Conservation (phyloP, 2,329 filamentous ascomycete genomes). For the Penicillium freii region DNA sequence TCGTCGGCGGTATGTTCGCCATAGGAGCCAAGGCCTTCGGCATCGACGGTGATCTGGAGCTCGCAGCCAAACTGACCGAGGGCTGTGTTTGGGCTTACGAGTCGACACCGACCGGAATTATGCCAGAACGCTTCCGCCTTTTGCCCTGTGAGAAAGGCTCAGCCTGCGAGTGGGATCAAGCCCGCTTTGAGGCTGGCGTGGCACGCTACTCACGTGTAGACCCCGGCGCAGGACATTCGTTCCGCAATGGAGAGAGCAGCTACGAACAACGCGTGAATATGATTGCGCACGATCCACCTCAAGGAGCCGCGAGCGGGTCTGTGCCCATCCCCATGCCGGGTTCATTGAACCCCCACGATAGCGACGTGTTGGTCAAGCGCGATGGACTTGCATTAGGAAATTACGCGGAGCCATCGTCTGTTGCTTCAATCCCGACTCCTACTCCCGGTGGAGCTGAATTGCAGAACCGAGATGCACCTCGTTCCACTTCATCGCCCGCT, state of each 20-base stretch:
- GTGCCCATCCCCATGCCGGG: constrained; percentile 26
- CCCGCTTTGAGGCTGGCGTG: constrained; percentile 17
- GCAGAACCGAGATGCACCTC: constrained; percentile 18
- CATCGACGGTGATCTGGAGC: constrained; percentile 53
- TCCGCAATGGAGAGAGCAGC: constrained; percentile 24
- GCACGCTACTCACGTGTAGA: constrained; percentile 50
- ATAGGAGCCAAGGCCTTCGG: constrained; percentile 58
- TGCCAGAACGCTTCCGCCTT: constrained; percentile 59
- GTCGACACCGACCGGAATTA: constrained; percentile 56
- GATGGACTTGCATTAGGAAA: constrained; percentile 10
- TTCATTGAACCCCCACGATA: constrained; percentile 24
- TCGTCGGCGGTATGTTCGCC: constrained; percentile 62
- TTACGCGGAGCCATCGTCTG: not conserved
- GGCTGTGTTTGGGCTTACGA: constrained; percentile 64
- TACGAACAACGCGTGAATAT: constrained; percentile 26
- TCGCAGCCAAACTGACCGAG: constrained; percentile 58
- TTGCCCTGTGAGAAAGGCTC: constrained; percentile 48
- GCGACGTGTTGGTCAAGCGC: constrained; percentile 18
- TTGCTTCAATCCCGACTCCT: constrained; percentile 4
- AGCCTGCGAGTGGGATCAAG: constrained; percentile 55
- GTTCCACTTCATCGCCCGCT: constrained; percentile 13
- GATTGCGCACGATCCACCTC: constrained; percentile 9
- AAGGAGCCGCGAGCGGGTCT: constrained; percentile 3
- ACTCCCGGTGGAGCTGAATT: not conserved
- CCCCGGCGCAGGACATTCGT: constrained; percentile 32